A percentile compares a stretch with the other conserved stretches of the same genome.
Evolutionary conservation across 1,139 yeast species (phyloP).

Genomic region (Blastobotrys elegans): DNA sequence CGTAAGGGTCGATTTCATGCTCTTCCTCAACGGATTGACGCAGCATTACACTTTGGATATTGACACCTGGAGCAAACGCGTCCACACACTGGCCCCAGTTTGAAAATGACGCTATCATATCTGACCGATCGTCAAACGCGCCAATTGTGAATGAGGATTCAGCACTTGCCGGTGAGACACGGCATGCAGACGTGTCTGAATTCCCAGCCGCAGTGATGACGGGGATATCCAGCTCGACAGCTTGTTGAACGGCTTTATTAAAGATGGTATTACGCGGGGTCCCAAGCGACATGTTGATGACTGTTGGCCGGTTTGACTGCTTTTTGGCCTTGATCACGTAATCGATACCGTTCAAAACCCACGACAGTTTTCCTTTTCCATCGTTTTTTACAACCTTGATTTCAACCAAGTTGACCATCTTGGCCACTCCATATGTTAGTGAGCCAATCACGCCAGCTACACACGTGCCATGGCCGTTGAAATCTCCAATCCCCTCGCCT

Average conservation of each 20-base stretch:
- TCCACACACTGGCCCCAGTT: slow-evolving; percentile 91
- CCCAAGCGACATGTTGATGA: slow-evolving; percentile 79
- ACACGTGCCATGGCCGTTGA: slow-evolving; percentile 76
- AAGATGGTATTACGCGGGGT: slow-evolving; percentile 60
- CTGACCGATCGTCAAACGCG: slow-evolving; percentile 71
- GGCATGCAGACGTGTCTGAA: slow-evolving; percentile 68
- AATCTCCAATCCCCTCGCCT: slow-evolving; percentile 56
- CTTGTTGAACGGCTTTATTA: slow-evolving; percentile 69
- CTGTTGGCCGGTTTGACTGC: slow-evolving; percentile 45
- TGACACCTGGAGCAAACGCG: slow-evolving; percentile 75
- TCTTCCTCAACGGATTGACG: slow-evolving; percentile 5
- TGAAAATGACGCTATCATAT: slow-evolving; percentile 65
- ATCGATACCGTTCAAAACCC: slow-evolving; percentile 67
- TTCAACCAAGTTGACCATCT: slow-evolving; percentile 56
- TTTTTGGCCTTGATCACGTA: slow-evolving; percentile 46
- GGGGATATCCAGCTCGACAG: slow-evolving; percentile 62
- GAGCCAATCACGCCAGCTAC: slow-evolving; percentile 91
- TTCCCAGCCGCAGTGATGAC: slow-evolving; percentile 92
- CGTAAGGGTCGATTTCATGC: slow-evolving; percentile 13
- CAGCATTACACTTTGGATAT: slow-evolving; percentile 45
- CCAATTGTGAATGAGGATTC: slow-evolving; percentile 73
- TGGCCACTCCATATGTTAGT: slow-evolving; percentile 72
- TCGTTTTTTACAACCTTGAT: slow-evolving; percentile 60
- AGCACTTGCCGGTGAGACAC: slow-evolving; percentile 76
- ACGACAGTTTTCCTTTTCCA: slow-evolving; percentile 60